Base-by-base conservation (phyloP, 2,329 filamentous ascomycete species). In the Didymella pinodella region DNA sequence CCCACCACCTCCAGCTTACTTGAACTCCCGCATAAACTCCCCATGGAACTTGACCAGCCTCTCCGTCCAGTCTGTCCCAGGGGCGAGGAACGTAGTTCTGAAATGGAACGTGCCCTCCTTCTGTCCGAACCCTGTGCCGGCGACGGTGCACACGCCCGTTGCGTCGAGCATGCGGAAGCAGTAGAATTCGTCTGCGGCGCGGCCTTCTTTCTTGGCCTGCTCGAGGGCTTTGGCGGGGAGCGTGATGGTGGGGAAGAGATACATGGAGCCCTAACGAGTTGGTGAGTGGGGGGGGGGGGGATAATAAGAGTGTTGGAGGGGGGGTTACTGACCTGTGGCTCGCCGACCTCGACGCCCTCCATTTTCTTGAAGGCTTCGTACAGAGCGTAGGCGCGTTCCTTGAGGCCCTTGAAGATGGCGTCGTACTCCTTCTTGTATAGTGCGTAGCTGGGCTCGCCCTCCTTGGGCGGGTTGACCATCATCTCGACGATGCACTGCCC, bases 401-500 rank as follows among this genome's bases (percentile, higher is more conserved):
- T 87, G 58, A 99, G 84, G 48, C 91, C 90, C 52, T 89, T 80
- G 77, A 88, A 93, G 77, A 97, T 97, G 70, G 80, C 83, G 75
- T 89, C 87, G 82, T 95, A 97, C 79, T 99, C 95, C 76, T 89
- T 75, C 73, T 89, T 82, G 83, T 98, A 98, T 52, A 94, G 86
- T 65, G 88, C 87, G 78, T 91, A 90, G 66, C 91, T 96, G 16
- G 92, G 91, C 60, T 96, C 90, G 59, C 95, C 94, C 69, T 88
- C 79, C 73, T 86, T 85, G 38, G 95, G 95, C 53, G 95, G 95
- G 84, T 98, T 97, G 73, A 97, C 93, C 94, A 98, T 97, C 77
- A 97, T 83, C 82, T 98, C 95, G 62, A 99, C 91, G 47, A 98
- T 85, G 81, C 95, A 98, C 84, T 99, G 95, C 61, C 93, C 94